Conservation (phyloP, 1,284 basidiomycete species). For the Rhodofomes roseus region DNA sequence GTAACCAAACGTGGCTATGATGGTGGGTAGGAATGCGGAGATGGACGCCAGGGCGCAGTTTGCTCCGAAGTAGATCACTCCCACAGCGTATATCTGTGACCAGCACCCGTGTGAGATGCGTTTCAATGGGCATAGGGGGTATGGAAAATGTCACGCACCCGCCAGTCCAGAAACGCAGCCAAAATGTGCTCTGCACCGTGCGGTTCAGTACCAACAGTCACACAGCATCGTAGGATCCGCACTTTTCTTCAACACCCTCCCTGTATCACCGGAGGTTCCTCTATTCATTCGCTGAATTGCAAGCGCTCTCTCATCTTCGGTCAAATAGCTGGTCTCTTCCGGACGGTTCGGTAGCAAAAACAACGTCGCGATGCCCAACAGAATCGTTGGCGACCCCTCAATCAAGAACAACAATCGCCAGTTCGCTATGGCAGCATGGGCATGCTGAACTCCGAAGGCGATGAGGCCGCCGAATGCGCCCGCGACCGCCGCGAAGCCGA, state of each 20-base stretch:
- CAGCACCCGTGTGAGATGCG: not conserved
- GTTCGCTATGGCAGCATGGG: slow-evolving; percentile 43
- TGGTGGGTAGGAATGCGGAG: slow-evolving; percentile 83
- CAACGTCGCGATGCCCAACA: slow-evolving; percentile 64
- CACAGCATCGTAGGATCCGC: slow-evolving; percentile 21
- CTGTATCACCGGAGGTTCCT: slow-evolving; percentile 63
- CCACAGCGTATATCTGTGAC: slow-evolving; percentile 54
- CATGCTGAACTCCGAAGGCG: slow-evolving; percentile 67
- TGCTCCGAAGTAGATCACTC: slow-evolving; percentile 73
- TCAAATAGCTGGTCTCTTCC: slow-evolving; percentile 69
- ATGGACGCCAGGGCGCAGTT: slow-evolving; percentile 79
- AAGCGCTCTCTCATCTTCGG: slow-evolving; percentile 67
- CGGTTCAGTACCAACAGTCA: not conserved
- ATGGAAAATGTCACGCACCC: slow-evolving; percentile 36
- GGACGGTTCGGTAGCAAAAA: slow-evolving; percentile 75
- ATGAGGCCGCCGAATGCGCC: slow-evolving; percentile 76
- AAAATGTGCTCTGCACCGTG: slow-evolving; percentile 49
- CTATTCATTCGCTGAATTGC: slow-evolving; percentile 75
- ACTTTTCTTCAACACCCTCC: slow-evolving; percentile 66
- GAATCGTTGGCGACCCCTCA: slow-evolving; percentile 67
- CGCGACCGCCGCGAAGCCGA: slow-evolving; percentile 75
- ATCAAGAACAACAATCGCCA: slow-evolving; percentile 78
- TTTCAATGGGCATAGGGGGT: not conserved
- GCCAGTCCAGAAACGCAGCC: slow-evolving; percentile 70
- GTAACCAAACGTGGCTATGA: slow-evolving; percentile 69